These are phyloP conservation scores for Penicillium sp. DNA, from an alignment of 2,329 filamentous ascomycete species.

Conservation along the genomic window DNA sequence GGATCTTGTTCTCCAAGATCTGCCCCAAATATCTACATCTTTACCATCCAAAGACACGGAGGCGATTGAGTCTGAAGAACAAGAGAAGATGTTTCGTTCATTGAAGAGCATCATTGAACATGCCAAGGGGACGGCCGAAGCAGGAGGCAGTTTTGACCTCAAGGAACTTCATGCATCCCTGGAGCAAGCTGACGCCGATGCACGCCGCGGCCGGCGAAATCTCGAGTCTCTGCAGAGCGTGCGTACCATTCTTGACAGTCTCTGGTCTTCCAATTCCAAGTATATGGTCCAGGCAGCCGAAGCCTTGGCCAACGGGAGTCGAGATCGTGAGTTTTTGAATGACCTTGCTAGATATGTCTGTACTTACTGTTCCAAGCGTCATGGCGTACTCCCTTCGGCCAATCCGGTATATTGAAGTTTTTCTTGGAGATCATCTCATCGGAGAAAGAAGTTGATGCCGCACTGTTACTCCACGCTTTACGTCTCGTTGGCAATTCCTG, in stretches of 20 bases:
- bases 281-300: conserved; percentile 37
- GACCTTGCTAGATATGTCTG: neutral
- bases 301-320: conserved; percentile 41
- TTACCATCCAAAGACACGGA: conserved; percentile 17
- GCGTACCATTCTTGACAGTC: conserved; percentile 28
- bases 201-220: conserved; percentile 20
- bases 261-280: conserved; percentile 37
- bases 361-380: conserved; percentile 27
- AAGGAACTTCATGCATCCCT: conserved; percentile 30
- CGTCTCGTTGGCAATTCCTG: conserved; percentile 45
- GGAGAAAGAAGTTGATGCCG: conserved; percentile 26
- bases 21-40: conserved; percentile 19
- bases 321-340: conserved; percentile 37
- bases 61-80: conserved; percentile 25
- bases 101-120: conserved; percentile 30
- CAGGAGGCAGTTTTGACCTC: conserved; percentile 22
- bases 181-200: conserved; percentile 26
- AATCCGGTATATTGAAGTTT: conserved; percentile 40
- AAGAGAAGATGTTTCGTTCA: conserved; percentile 33
- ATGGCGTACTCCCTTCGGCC: conserved; percentile 39
- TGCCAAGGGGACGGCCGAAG: conserved; percentile 23
- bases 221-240: conserved; percentile 26
- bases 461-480: conserved; percentile 39
- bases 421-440: conserved; percentile 39
- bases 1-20: conserved; percentile 23